These are phyloP conservation scores for Microcyclospora tardicrescens DNA, from an alignment of 2,329 filamentous ascomycete species.

Conservation along the genomic window DNA sequence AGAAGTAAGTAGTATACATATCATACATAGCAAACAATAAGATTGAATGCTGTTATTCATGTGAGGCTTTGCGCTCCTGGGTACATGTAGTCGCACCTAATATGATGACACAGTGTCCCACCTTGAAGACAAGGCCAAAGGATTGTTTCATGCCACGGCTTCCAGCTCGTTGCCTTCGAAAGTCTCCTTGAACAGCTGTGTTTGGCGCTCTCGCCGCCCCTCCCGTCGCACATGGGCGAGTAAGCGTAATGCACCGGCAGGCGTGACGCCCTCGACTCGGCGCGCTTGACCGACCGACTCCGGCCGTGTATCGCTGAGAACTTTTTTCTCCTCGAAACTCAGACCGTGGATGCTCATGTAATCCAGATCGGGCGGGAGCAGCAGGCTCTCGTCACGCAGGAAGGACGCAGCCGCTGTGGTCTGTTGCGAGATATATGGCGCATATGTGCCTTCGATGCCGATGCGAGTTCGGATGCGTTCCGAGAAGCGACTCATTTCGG, in stretches of 20 bases:
- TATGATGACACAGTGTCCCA: no score
- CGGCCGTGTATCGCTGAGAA: slow-evolving; percentile 57
- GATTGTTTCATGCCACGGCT: no score
- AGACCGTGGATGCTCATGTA: slow-evolving; percentile 63
- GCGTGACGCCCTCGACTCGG: slow-evolving; percentile 65
- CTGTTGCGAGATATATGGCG: slow-evolving; percentile 71
- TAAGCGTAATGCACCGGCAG: slow-evolving; percentile 40
- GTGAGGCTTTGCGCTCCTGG: no score
- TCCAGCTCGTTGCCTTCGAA: slow-evolving; percentile 2
- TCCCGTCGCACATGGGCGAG: slow-evolving; percentile 47
- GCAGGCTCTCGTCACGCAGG: slow-evolving; percentile 61
- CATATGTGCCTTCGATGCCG: slow-evolving; percentile 71
- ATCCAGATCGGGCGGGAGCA: slow-evolving; percentile 60
- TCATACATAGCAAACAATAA: no score
- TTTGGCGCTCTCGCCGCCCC: slow-evolving; percentile 21
- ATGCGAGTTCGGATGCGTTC: slow-evolving; percentile 54
- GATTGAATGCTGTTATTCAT: no score
- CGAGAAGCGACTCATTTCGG: slow-evolving; percentile 42
- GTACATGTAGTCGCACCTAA: no score
- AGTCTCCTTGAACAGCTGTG: slow-evolving; percentile 18
- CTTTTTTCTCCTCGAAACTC: slow-evolving; percentile 63
- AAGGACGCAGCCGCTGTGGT: slow-evolving; percentile 52
- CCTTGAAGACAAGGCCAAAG: no score
- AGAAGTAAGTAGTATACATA: no score
- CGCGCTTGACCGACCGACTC: slow-evolving; percentile 82